phyloP scores from a whole-genome alignment of 108 stramenopile species.

The Pseudonitzschia multiseries region DNA sequence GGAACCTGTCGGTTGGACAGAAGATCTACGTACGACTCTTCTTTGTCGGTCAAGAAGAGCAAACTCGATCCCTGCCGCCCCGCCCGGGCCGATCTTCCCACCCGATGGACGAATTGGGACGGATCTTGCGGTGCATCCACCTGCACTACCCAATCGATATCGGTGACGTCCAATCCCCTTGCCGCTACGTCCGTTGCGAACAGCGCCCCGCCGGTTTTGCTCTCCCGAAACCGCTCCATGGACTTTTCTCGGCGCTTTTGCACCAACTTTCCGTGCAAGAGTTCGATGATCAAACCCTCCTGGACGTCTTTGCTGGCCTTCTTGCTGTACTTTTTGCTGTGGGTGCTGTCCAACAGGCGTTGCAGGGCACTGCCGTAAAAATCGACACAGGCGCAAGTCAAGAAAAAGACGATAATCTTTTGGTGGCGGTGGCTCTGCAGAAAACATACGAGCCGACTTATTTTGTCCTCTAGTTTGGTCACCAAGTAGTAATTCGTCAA shows the following conservation, averaged over 20 bases:
- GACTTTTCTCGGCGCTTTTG: conserved; percentile 92
- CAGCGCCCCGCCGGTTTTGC: conserved; percentile 68
- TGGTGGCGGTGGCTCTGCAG: conserved; percentile 68
- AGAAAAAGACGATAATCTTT: conserved; percentile 95
- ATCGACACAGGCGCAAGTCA: conserved; percentile 97
- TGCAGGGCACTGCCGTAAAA: conserved; percentile 81
- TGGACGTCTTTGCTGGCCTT: conserved; percentile 20
- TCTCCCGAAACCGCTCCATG: conserved; percentile 80
- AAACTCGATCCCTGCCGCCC: conserved; percentile 85
- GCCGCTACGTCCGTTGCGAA: conserved; percentile 98
- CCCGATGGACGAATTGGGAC: conserved; percentile 95
- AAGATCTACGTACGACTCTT: conserved; percentile 94
- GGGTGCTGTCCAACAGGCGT: conserved; percentile 32
- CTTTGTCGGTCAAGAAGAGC: conserved; percentile 88
- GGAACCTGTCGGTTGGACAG: conserved; percentile 85
- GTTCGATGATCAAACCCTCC: conserved; percentile 54
- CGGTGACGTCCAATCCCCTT: conserved; percentile 95
- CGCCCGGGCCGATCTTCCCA: conserved; percentile 95
- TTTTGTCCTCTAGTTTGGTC: conserved; percentile 79
- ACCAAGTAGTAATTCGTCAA: conserved; percentile 91
- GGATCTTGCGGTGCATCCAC: conserved; percentile 97
- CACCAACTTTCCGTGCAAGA: conserved; percentile 93
- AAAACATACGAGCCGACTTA: conserved; percentile 79
- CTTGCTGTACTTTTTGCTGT: conserved; percentile 23
- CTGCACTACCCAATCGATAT: conserved; percentile 96